Percentiles rank a stretch among this genome's conserved stretches.
Evolutionary conservation across 2,329 filamentous ascomycete genomes (phyloP).

Genomic region (Clarireedia paspali): DNA sequence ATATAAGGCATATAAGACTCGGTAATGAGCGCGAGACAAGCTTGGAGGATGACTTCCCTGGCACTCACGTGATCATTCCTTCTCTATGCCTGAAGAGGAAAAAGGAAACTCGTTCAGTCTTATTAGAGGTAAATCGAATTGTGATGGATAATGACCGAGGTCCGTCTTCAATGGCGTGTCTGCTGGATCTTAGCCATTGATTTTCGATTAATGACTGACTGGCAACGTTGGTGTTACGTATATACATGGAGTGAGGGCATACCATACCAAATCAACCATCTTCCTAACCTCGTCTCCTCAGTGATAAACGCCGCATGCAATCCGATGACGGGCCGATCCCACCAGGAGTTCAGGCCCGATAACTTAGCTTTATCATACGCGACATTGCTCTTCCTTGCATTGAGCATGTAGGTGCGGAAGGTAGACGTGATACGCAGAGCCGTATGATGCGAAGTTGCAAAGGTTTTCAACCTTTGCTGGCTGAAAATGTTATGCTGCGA

Average conservation of each 20-base stretch:
- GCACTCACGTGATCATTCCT: not conserved
- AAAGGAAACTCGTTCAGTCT: not conserved
- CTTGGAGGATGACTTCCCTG: not conserved
- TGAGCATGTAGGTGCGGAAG: too few relatives aligned
- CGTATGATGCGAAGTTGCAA: not conserved
- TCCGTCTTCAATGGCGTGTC: not conserved
- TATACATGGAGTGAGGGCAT: not conserved
- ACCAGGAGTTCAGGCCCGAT: not conserved
- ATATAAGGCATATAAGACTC: not conserved
- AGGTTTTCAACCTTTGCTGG: not conserved
- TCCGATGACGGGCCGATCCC: conserved; percentile 5
- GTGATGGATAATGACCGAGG: not conserved
- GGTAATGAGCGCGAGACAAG: conserved; percentile 4
- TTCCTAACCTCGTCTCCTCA: too few relatives aligned
- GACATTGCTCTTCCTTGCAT: not conserved
- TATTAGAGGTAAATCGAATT: not conserved
- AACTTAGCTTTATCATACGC: not conserved
- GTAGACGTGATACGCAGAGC: not conserved
- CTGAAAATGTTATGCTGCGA: not conserved
- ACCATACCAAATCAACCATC: not conserved
- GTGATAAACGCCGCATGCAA: not conserved
- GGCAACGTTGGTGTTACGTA: not conserved
- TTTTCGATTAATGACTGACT: not conserved
- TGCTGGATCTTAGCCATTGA: not conserved
- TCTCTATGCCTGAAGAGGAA: not conserved